These are phyloP conservation scores for Tetrapisispora phaffii DNA, from an alignment of 805 yeast species.

Conservation along the genomic window DNA sequence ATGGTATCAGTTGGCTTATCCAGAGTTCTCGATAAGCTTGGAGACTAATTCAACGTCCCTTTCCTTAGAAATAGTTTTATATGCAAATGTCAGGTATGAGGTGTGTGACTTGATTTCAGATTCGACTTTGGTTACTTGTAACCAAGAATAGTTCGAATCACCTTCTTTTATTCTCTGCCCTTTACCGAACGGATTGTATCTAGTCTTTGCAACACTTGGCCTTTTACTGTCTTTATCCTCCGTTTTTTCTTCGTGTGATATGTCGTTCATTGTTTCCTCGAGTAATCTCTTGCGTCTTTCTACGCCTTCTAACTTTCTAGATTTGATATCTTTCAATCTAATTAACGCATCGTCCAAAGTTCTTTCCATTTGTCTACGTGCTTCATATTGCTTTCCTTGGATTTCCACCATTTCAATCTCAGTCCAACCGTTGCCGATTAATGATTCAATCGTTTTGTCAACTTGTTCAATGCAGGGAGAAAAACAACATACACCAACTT, in stretches of 20 bases:
- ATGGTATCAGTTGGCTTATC: not conserved
- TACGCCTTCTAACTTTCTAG: slow-evolving; percentile 56
- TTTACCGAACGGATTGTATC: slow-evolving; percentile 88
- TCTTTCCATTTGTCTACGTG: slow-evolving; percentile 79
- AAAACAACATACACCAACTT: slow-evolving; percentile 80
- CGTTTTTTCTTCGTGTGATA: slow-evolving; percentile 16
- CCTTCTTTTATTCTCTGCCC: slow-evolving; percentile 84
- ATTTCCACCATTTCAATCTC: slow-evolving; percentile 88
- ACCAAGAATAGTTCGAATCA: slow-evolving; percentile 71
- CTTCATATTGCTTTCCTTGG: slow-evolving; percentile 77
- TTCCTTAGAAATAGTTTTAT: slow-evolving; percentile 20
- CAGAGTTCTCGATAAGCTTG: not conserved
- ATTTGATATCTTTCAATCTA: slow-evolving; percentile 69
- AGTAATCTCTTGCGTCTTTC: slow-evolving; percentile 40
- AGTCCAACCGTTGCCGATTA: slow-evolving; percentile 72
- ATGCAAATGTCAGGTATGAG: slow-evolving; percentile 86
- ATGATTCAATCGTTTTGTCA: slow-evolving; percentile 66
- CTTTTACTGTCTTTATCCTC: slow-evolving; percentile 12
- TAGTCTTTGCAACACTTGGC: slow-evolving; percentile 34
- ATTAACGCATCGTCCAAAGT: slow-evolving; percentile 70
- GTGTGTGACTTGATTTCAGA: slow-evolving; percentile 88
- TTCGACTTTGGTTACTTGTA: slow-evolving; percentile 73
- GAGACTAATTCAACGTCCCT: not conserved
- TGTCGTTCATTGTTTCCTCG: slow-evolving; percentile 19
- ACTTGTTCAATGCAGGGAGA: slow-evolving; percentile 98